Percentiles rank a stretch among this genome's conserved stretches.
Evolutionary conservation across 495 filamentous ascomycete species (phyloP).

Genomic region (Hyaloscypha finlandica): DNA sequence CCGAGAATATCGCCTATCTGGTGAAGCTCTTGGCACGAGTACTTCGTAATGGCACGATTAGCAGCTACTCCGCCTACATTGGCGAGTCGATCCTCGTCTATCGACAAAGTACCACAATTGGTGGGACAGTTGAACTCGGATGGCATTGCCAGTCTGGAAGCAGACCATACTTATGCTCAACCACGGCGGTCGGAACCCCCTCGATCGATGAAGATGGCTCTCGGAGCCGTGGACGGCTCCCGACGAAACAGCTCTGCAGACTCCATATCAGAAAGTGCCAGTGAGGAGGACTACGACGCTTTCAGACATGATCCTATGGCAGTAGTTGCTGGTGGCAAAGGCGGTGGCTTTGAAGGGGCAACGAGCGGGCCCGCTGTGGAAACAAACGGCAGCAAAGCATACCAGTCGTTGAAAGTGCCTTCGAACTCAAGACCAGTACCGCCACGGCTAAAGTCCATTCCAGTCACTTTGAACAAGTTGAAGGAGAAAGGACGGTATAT

Average conservation of each 20-base stretch:
- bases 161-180: slow-evolving; percentile 2
- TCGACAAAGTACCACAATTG: slow-evolving; percentile 24
- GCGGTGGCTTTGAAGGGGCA: slow-evolving; percentile 19
- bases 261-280: slow-evolving; percentile 27
- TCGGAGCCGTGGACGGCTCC: slow-evolving; percentile 13
- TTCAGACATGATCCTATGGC: slow-evolving; percentile 31
- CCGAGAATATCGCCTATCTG: neutral
- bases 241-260: slow-evolving; percentile 14
- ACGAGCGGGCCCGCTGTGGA: slow-evolving; percentile 2
- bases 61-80: neutral
- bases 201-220: slow-evolving; percentile 23
- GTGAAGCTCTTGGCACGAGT: neutral
- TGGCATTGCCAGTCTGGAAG: slow-evolving; percentile 24
- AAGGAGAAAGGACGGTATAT: slow-evolving; percentile 49
- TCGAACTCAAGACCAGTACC: slow-evolving; percentile 14
- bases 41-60: slow-evolving; percentile 13
- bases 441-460: slow-evolving; percentile 39
- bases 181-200: slow-evolving; percentile 12
- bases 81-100: slow-evolving; percentile 17
- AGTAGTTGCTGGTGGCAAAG: slow-evolving; percentile 30
- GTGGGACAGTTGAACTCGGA: slow-evolving; percentile 26
- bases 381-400: slow-evolving; percentile 11
- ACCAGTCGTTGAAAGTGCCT: slow-evolving; percentile 15
- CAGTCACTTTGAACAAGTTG: slow-evolving; percentile 49
- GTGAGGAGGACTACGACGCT: slow-evolving; percentile 38